These are phyloP conservation scores for Angomonas ambiguus DNA, from an alignment of 208 protist genomes.

Conservation along the genomic window DNA sequence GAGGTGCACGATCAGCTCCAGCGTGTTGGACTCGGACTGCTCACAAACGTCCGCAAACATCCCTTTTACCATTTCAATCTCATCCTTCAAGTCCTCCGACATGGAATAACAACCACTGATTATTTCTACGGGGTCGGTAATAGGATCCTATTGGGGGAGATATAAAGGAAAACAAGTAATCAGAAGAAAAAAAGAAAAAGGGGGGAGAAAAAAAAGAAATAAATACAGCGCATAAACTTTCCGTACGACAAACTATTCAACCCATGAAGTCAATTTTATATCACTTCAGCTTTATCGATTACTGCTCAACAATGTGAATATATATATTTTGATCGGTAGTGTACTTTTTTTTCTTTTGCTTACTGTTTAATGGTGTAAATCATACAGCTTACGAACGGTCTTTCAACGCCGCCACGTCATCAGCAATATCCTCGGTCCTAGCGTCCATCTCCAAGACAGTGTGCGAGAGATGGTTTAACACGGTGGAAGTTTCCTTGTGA, in stretches of 20 bases:
- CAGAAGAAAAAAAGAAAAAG: conserved; percentile 1
- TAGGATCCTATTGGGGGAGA: no score
- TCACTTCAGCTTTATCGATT: no score
- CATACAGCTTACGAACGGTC: background rate
- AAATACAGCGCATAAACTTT: conserved; percentile 8
- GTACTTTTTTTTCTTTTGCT: conserved; percentile 11
- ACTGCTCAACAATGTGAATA: background rate
- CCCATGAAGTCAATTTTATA: background rate
- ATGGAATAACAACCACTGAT: conserved; percentile 3
- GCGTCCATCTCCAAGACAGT: conserved; percentile 67
- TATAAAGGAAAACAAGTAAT: no score
- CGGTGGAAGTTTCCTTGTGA: conserved; percentile 54
- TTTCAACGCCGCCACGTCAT: conserved; percentile 21
- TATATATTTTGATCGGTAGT: background rate
- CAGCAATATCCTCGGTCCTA: conserved; percentile 57
- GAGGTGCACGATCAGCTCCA: conserved; percentile 44
- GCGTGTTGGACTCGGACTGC: conserved; percentile 18
- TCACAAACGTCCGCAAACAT: conserved; percentile 66
- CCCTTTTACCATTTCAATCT: conserved; percentile 65
- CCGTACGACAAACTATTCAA: conserved; percentile 4
- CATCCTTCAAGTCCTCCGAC: conserved; percentile 30
- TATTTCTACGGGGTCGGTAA: background rate
- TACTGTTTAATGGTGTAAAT: background rate
- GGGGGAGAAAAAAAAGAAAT: background rate
- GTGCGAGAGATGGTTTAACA: conserved; percentile 69